A percentile compares a stretch with the other conserved stretches of the same genome.
These are phyloP conservation scores for Carex kokanica DNA, from an alignment of 176 grass and related monocot species.

Conservation along the genomic window DNA sequence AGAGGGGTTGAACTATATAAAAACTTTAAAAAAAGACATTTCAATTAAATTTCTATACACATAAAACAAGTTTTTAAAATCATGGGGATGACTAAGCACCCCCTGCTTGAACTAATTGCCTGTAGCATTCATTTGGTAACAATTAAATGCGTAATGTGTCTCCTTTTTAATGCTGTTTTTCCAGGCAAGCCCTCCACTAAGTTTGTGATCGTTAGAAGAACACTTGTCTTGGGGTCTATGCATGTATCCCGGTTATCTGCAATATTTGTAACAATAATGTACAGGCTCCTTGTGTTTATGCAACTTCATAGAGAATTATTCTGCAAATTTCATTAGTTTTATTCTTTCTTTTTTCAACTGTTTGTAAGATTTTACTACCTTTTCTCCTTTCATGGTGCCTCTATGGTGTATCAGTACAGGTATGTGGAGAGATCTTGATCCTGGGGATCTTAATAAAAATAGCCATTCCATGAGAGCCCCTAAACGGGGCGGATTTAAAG, in stretches of 20 bases:
- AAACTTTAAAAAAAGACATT: too few relatives aligned
- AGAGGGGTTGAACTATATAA: too few relatives aligned
- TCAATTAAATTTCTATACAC: too few relatives aligned
- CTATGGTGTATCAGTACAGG: conserved; percentile 12
- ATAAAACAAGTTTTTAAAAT: too few relatives aligned
- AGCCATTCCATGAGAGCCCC: background rate
- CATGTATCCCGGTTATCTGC: background rate
- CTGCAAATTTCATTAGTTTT: conserved; percentile 16
- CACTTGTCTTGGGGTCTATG: background rate
- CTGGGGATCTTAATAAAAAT: background rate
- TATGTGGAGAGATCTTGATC: background rate
- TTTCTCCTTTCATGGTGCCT: background rate
- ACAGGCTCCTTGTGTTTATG: background rate
- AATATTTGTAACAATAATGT: background rate
- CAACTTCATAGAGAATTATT: background rate
- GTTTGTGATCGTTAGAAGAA: conserved; percentile 13
- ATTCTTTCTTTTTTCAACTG: background rate
- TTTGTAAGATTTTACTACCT: background rate
- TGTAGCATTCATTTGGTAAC: background rate
- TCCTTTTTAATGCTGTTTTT: conserved; percentile 1
- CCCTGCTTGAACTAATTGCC: background rate
- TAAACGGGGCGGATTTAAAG: background rate
- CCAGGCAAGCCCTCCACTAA: conserved; percentile 29
- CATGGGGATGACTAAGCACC: too few relatives aligned
- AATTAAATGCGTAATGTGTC: background rate